A percentile compares a stretch with the other conserved stretches of the same genome.
phyloP scores from a whole-genome alignment of 2,329 filamentous ascomycete species.

The Alternaria brassicae region DNA sequence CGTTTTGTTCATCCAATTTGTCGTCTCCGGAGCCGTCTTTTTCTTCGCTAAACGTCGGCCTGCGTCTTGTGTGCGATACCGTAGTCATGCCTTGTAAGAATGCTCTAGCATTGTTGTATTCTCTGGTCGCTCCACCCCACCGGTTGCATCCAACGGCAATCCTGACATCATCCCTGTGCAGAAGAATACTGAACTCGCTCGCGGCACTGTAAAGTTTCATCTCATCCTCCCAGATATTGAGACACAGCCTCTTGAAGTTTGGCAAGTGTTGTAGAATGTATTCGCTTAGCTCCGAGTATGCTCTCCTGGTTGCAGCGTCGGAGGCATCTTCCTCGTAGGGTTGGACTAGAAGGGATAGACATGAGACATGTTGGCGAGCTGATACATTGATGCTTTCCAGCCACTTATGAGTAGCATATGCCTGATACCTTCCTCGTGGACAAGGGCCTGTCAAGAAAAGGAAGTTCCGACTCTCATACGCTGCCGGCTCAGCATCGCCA shows the following conservation, averaged over 20 bases:
- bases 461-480: constrained; percentile 38
- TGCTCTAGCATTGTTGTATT: constrained; percentile 4
- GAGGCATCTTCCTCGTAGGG: constrained; percentile 42
- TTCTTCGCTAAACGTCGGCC: neutral
- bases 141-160: constrained; percentile 16
- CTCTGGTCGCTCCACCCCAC: constrained; percentile 4
- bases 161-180: constrained; percentile 13
- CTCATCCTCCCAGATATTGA: constrained; percentile 28
- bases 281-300: constrained; percentile 28
- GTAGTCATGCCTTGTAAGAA: constrained; percentile 14
- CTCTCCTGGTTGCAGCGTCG: constrained; percentile 9
- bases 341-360: constrained; percentile 33
- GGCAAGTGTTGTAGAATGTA: constrained; percentile 26
- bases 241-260: constrained; percentile 21
- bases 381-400: constrained; percentile 24
- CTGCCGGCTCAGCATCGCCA: constrained; percentile 30
- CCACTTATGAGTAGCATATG: constrained; percentile 39
- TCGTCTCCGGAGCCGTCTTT: neutral
- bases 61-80: neutral
- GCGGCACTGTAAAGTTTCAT: constrained; percentile 7
- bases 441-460: constrained; percentile 40
- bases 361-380: constrained; percentile 29
- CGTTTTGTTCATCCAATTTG: neutral
- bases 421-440: constrained; percentile 44
- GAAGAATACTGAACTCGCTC: constrained; percentile 19